phyloP scores from a whole-genome alignment of 2,329 filamentous ascomycete genomes.

The Xylaria sp. region DNA sequence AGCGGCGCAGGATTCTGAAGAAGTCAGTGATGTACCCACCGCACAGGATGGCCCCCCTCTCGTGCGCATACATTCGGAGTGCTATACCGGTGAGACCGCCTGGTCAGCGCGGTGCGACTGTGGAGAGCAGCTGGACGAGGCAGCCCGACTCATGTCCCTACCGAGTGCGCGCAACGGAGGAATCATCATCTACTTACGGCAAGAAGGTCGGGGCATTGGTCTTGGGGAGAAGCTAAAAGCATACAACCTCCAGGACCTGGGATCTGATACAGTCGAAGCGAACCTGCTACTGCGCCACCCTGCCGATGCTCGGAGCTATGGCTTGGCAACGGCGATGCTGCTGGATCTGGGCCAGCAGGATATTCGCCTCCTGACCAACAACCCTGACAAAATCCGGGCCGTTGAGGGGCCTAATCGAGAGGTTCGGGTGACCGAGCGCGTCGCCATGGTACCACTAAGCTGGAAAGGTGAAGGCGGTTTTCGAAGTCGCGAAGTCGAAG shows the following conservation, averaged over 20 bases:
- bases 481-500: constrained; percentile 81
- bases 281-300: constrained; percentile 88
- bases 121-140: constrained; percentile 95
- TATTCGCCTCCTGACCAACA: constrained; percentile 85
- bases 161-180: constrained; percentile 61
- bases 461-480: constrained; percentile 87
- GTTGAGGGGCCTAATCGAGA: constrained; percentile 89
- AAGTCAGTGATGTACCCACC: constrained; percentile 9
- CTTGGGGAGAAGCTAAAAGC: constrained; percentile 94
- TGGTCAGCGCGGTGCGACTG: constrained; percentile 98
- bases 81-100: constrained; percentile 96
- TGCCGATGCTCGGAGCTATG: constrained; percentile 90
- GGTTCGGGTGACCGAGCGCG: constrained; percentile 79
- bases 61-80: constrained; percentile 94
- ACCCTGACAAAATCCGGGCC: constrained; percentile 92
- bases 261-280: constrained; percentile 95
- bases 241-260: constrained; percentile 94
- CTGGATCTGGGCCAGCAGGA: constrained; percentile 75
- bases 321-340: constrained; percentile 92
- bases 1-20: constrained; percentile 14
- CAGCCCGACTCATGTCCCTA: constrained; percentile 84
- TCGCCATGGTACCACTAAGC: constrained; percentile 90
- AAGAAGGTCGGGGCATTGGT: constrained; percentile 93
- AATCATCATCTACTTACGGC: constrained; percentile 90
- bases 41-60: constrained; percentile 52